Base-by-base conservation (phyloP, 768 basidiomycete species). In the Boletellus sp. region DNA sequence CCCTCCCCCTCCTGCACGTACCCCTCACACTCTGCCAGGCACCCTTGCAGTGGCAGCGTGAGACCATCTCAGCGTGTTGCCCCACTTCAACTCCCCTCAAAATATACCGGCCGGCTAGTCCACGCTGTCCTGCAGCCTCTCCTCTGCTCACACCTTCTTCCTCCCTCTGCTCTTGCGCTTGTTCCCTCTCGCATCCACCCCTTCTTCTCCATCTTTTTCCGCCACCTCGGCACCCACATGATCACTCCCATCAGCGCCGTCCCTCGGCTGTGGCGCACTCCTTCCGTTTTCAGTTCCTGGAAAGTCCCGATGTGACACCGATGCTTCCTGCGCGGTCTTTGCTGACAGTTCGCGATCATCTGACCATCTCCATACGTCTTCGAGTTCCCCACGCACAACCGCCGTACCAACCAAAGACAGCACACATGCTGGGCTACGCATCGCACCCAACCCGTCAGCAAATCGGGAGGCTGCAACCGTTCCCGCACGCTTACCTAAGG, bases 361-460 rank as follows among this genome's bases (percentile, higher is more conserved):
- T 45, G 70, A 75, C 87, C 87, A 94, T 15, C 55, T 66, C 86
- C 87, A 92, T 19, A 83, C 78, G 22, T 80, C 75, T 12, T 55
- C 57, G n/a, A 91, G 55, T 67, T 95, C 93, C 46, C 90, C 87
- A 52, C 81, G 77, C 34, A 73, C 50, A 31, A 74, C 56, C 33
- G 81, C 86, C 39, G 83, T 81, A 11, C 76, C 53, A 13, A 82
- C 51, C 58, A 93, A 85, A 8, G 87, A 80, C 44, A 84, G 52
- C 8, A 93, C 84, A 66, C 90, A 89, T 2, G 83, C 84, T 26
- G 90, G 90, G 62, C 86, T 88, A 47, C 22, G 53, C 40, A 34
- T 48, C 28, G 22, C 41, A 35, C 9, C 28, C 22, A 41, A 35
- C 34, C 12, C 28, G 15, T 53, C 41, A 60, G 26, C 22, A 37